These are phyloP conservation scores for Glarea lozoyensis DNA, from an alignment of 495 filamentous ascomycete species.

Conservation along the genomic window DNA sequence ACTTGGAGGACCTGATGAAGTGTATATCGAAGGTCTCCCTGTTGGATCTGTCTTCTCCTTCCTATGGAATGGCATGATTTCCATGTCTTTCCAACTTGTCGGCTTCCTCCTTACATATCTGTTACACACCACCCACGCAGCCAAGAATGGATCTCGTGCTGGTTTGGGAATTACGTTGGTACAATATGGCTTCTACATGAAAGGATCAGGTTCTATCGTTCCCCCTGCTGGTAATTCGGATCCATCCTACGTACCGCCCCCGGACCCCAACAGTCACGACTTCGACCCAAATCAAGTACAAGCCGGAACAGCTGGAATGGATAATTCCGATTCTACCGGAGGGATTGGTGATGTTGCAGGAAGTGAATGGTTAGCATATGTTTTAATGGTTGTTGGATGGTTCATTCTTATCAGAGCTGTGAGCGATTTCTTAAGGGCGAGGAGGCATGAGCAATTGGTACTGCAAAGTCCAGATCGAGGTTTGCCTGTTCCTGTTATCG, in stretches of 20 bases:
- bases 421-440: slow-evolving; percentile 76
- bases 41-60: slow-evolving; percentile 95
- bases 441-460: slow-evolving; percentile 86
- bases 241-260: slow-evolving; percentile 46
- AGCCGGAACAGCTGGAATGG: slow-evolving; percentile 18
- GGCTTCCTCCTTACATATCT: slow-evolving; percentile 98
- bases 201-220: slow-evolving; percentile 41
- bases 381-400: slow-evolving; percentile 96
- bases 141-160: slow-evolving; percentile 91
- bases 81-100: slow-evolving; percentile 94
- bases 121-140: slow-evolving; percentile 93
- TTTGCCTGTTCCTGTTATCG: slow-evolving; percentile 77
- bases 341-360: slow-evolving; percentile 45
- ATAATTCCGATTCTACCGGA: slow-evolving; percentile 26
- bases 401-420: slow-evolving; percentile 89
- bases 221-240: slow-evolving; percentile 42
- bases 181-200: slow-evolving; percentile 94
- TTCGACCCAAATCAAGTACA: slow-evolving; percentile 65
- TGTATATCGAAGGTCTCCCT: slow-evolving; percentile 91
- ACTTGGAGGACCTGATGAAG: slow-evolving; percentile 72
- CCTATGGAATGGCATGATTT: slow-evolving; percentile 97
- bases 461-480: slow-evolving; percentile 91
- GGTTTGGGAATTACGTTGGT: slow-evolving; percentile 94
- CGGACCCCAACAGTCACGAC: slow-evolving; percentile 83
- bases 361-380: slow-evolving; percentile 85